Base-by-base conservation (phyloP, 2,329 filamentous ascomycete species). In the Botrytis hyacinthi region DNA sequence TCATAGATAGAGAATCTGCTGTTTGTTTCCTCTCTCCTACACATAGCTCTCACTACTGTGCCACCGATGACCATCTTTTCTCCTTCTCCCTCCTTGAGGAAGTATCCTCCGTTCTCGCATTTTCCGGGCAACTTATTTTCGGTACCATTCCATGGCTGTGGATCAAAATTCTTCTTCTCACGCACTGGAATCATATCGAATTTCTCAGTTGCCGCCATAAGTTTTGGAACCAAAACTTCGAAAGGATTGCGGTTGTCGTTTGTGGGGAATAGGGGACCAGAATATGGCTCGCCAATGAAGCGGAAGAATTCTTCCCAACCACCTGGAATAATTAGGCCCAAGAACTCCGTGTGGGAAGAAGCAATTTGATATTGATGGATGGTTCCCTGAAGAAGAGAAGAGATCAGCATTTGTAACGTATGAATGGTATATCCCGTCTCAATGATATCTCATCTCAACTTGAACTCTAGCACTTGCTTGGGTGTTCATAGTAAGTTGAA, bases 281-380 rank as follows among this genome's bases (percentile, higher is more conserved):
- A 75, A 73, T 86, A 89, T 0, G 85, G 82, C 78, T 89, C 87
- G 42, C 84, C 84, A 12, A 89, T 84, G 77, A 87, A 86, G 68
- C 87, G 84, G 81, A 89, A 90, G 81, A 90, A 89, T 76, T 89
- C 87, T 42, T 88, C 82, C 88, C 87, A 89, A 77, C 87, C 87
- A 8, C 87, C 87, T 0, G 87, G 87, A 0, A 86, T 86, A 42
- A 89, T 85, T 5, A 90, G 79, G 22, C 87, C 87, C 1, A 87
- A 80, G 32, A 84, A 84, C 75, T 89, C 88, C 3, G 86, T 87
- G 75, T 89, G 86, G 0, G 86, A 83, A 1, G 86, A 86, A 1
- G 87, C 81, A 40, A 87, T 81, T 72, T 88, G 85, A 7, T 87
- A 87, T 76, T 88, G 87, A 77, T 90, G 88, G 63, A 89, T 82